Base-by-base conservation (phyloP, 352 stramenopile genomes). In the Thalassiosira hispida region DNA sequence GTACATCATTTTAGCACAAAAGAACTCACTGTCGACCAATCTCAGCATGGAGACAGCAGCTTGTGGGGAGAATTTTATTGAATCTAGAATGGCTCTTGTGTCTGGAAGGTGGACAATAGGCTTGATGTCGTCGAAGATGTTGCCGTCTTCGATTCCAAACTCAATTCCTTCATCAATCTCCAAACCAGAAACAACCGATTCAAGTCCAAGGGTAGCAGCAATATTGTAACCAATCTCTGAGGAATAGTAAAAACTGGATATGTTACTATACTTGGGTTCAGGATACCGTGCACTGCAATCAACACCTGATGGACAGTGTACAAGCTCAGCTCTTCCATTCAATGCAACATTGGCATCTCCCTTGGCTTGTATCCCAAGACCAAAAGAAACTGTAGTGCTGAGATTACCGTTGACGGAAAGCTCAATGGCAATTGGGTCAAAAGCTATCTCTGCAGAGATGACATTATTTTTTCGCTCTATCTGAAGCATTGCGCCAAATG, bases 221-320 rank as follows among this genome's bases (percentile, higher is more conserved):
- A 77, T 1, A 27, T 49, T 9, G 16, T 68, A 77, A 2, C 56
- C 42, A 29, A 69, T 38, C n/a, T 40, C 11, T 25, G 23, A 22
- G 40, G 66, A 7, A 25, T 73, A 73, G 42, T 79, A 79, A 55
- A 79, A 77, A 8, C 31, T 61, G 12, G 57, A 77, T 47, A 65
- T 38, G 27, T n/a, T 12, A 29, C 18, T 16, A 51, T 59, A 51
- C 18, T 6, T 25, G 11, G 12, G 1, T 42, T 47, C n/a, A 56
- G n/a, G 11, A 59, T 66, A 51, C 6, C 6, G 33, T 22, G 16
- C 44, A 49, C 35, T 31, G 33, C 40, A 70, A 20, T 9, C 25
- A 22, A 42, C n/a, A n/a, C n/a, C n/a, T n/a, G n/a, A n/a, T n/a
- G n/a, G n/a, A 23, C 65, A 74, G 35, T 76, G 63, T 25, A 6